Conservation (phyloP, 1,284 basidiomycete species). For the Malassezia sp. region DNA sequence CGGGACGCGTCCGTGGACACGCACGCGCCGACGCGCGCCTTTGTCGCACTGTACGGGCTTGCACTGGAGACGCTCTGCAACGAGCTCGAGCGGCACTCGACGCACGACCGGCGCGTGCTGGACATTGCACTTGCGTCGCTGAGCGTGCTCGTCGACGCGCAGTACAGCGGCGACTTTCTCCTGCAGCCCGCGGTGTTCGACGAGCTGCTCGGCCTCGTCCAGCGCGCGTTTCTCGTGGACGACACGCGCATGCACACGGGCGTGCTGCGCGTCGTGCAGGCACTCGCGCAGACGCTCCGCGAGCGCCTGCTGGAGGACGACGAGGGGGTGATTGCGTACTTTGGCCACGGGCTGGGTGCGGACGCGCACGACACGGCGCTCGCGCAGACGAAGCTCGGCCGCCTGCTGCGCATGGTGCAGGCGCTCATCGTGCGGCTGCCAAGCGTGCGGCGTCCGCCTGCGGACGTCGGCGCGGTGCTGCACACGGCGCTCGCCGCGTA, state of each 20-base stretch:
- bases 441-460: conserved; percentile 3
- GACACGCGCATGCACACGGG: conserved; percentile 61
- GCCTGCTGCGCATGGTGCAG: conserved; percentile 69
- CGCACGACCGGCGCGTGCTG: conserved; percentile 30
- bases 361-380: too few relatives aligned
- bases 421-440: conserved; percentile 49
- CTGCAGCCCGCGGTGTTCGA: conserved; percentile 68
- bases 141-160: conserved; percentile 63
- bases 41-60: conserved; percentile 68
- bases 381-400: conserved; percentile 55
- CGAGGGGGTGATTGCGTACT: conserved; percentile 15
- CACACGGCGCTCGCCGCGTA: conserved; percentile 60
- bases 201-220: conserved; percentile 76
- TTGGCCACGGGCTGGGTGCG: too few relatives aligned
- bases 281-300: conserved; percentile 56
- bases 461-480: conserved; percentile 55
- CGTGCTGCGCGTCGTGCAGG: conserved; percentile 62
- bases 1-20: too few relatives aligned
- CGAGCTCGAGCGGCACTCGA: conserved; percentile 53
- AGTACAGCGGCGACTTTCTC: conserved; percentile 69
- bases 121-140: conserved; percentile 65
- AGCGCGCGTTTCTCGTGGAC: conserved; percentile 80
- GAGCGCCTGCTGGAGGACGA: conserved; percentile 30
- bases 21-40: conserved; percentile 6
- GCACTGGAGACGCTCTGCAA: conserved; percentile 75